A percentile compares a stretch with the other conserved stretches of the same genome.
These are phyloP conservation scores for Tremella yokohamensis DNA, from an alignment of 768 basidiomycete genomes.

Conservation along the genomic window DNA sequence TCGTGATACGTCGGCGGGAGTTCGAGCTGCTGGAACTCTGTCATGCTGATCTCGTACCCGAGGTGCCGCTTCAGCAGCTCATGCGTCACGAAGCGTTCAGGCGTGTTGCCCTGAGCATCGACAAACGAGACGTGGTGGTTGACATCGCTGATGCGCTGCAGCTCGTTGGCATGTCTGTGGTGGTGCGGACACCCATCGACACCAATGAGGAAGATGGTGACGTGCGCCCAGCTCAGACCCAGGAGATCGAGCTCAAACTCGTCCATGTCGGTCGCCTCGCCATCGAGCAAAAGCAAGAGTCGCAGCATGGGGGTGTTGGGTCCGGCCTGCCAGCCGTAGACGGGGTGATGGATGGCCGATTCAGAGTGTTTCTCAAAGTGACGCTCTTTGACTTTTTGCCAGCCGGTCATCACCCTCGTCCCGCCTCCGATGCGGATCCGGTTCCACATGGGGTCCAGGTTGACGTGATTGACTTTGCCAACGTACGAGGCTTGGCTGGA, in stretches of 20 bases:
- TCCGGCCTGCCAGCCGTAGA: constrained; percentile 31
- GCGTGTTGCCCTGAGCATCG: constrained; percentile 21
- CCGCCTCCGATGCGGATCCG: constrained; percentile 21
- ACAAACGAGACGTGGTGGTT: constrained; percentile 24
- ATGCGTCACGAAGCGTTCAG: constrained; percentile 19
- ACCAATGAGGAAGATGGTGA: constrained; percentile 30
- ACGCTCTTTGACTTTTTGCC: constrained; percentile 28
- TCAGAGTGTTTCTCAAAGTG: constrained; percentile 29
- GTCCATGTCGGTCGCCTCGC: constrained; percentile 35
- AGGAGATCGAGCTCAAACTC: constrained; percentile 31
- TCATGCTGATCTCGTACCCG: constrained; percentile 13
- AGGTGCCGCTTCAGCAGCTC: constrained; percentile 18
- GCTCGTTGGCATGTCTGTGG: constrained; percentile 29
- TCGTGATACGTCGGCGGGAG: constrained; percentile 8
- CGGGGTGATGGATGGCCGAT: constrained; percentile 22
- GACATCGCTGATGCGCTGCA: constrained; percentile 27
- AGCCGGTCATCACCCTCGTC: constrained; percentile 29
- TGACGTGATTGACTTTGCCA: constrained; percentile 13
- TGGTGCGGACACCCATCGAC: constrained; percentile 30
- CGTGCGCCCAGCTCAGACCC: constrained; percentile 23
- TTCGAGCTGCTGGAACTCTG: constrained; percentile 13
- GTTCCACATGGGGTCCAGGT: constrained; percentile 22
- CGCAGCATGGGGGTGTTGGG: constrained; percentile 26
- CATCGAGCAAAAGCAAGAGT: constrained; percentile 25
- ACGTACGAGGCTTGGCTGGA: constrained; percentile 13